Conservation (phyloP, 257 asterid genomes). For the Penstemon eatonii region DNA sequence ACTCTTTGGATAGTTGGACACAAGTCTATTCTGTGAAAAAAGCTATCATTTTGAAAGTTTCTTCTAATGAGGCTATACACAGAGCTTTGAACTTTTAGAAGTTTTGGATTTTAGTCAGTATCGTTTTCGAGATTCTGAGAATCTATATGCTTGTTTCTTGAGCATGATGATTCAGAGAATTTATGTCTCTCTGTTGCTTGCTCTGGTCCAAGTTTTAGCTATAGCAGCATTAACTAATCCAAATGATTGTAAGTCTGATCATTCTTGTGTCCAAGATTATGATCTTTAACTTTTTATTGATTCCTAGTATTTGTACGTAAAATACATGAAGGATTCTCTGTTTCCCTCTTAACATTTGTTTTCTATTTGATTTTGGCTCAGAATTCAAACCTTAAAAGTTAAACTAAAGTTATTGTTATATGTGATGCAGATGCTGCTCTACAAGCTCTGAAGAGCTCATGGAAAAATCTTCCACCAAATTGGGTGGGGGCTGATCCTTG, state of each 20-base stretch:
- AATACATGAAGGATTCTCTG: background rate
- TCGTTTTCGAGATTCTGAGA: constrained; percentile 2
- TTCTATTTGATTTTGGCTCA: background rate
- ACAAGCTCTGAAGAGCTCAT: constrained; percentile 39
- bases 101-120: background rate
- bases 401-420: constrained; percentile 8
- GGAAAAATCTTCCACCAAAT: constrained; percentile 64
- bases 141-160: constrained; percentile 23
- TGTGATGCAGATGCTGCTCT: constrained; percentile 52
- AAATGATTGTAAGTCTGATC: constrained; percentile 51
- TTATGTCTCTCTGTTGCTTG: constrained; percentile 40
- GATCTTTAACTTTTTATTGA: background rate
- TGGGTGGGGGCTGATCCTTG: constrained; percentile 79
- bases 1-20: background rate
- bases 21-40: constrained; percentile 20
- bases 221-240: constrained; percentile 52
- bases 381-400: no score
- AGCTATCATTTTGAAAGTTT: constrained; percentile 1
- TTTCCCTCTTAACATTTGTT: background rate
- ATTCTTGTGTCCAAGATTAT: background rate
- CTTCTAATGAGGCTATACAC: background rate
- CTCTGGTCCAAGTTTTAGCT: constrained; percentile 40
- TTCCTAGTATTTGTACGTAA: background rate
- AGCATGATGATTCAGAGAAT: constrained; percentile 36
- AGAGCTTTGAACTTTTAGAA: background rate